phyloP scores from a whole-genome alignment of 2,329 filamentous ascomycete species.

The Trichoderma aggressivum region DNA sequence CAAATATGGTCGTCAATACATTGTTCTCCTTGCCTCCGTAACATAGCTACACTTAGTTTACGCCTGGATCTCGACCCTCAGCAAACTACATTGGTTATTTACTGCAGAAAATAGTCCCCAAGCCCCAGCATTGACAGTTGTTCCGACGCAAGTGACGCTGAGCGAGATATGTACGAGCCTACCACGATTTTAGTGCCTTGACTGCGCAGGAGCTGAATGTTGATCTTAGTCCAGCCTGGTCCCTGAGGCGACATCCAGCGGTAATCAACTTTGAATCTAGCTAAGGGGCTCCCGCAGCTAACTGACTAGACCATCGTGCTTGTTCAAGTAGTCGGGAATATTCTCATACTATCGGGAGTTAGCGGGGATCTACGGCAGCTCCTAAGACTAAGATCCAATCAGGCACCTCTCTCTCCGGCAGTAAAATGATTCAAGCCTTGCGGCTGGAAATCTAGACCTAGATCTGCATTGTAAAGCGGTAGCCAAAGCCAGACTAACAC shows the following conservation, averaged over 20 bases:
- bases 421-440: background rate
- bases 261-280: background rate
- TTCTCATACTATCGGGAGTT: background rate
- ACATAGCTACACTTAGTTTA: background rate
- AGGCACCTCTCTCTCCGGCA: background rate
- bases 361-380: background rate
- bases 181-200: background rate
- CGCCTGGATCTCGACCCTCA: background rate
- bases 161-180: background rate
- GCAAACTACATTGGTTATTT: background rate
- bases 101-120: background rate
- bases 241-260: background rate
- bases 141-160: background rate
- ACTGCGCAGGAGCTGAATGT: background rate
- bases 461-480: background rate
- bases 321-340: background rate
- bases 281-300: background rate
- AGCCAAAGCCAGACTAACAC: background rate
- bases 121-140: background rate
- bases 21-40: background rate
- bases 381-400: background rate
- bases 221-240: background rate
- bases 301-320: background rate
- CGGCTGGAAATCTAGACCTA: background rate
- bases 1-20: background rate